Evolutionary conservation across 352 stramenopile genomes (phyloP), one percentile per base, ranked within the genome.

Genomic region (Globisporangium sylvaticum): DNA sequence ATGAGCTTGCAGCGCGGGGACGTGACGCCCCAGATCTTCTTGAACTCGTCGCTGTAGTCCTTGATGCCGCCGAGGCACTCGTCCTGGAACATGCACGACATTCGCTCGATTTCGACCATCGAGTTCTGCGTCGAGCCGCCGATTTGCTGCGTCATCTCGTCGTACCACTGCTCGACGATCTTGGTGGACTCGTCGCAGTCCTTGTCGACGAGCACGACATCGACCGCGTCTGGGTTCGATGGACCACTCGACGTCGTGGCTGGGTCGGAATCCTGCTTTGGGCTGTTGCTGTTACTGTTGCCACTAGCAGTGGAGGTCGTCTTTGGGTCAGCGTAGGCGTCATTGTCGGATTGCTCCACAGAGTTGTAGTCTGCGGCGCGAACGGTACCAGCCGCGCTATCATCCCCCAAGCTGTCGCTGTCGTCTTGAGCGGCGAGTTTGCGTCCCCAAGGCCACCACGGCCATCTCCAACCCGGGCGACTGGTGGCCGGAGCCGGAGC

Each of bases 31-130:
- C 77, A 87, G 14, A 71, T 75, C 0, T 62, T 65, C 64, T 86
- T 86, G 66, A 87, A 87, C 53, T 73, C 69, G 1, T 60, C 58
- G 0, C 69, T 66, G 65, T 86, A 89, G 42, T 86, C 77, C 0
- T 62, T 55, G 0, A 73, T 71, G 18, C 78, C 78, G 15, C 78
- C 78, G 1, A 87, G 69, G 58, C 80, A 89, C 37, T 84, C 68
- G 29, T 84, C 67, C 54, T 87, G 69, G 52, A 80, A 81, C 75
- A 86, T 74, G 39, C 80, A 84, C 56, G 72, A 32, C 70, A 87
- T 83, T 57, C 73, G 73, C 65, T 89, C 80, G 25, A 89, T 68
- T 56, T 89, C 78, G 4, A 68, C 76, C 39, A 76, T 79, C 39
- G 65, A 67, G 14, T 78, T 67, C 29, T 70, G 39, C n/a, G 67